phyloP scores from a whole-genome alignment of 2,329 filamentous ascomycete genomes.

The Simplicillium sp. region DNA sequence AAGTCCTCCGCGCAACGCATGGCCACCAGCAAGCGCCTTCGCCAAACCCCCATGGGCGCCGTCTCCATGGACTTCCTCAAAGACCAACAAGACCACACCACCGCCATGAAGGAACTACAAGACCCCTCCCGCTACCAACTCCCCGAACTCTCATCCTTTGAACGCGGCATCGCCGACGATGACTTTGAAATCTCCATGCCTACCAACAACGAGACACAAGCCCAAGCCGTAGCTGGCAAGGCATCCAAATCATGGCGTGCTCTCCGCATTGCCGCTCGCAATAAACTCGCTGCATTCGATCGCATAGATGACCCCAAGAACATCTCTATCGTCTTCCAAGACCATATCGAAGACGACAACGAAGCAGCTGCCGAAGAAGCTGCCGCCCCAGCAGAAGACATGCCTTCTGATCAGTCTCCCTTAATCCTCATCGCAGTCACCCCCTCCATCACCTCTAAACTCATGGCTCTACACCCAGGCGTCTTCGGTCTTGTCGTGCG shows the following conservation, averaged over 20 bases:
- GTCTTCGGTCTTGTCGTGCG: slow-evolving; percentile 51
- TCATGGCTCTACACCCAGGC: slow-evolving; percentile 54
- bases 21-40: slow-evolving; percentile 62
- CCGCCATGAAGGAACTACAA: slow-evolving; percentile 61
- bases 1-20: slow-evolving; percentile 55
- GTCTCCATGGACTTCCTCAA: slow-evolving; percentile 72
- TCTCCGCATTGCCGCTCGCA: slow-evolving; percentile 67
- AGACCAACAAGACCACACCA: slow-evolving; percentile 48
- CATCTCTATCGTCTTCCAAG: slow-evolving; percentile 47
- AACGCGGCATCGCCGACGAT: slow-evolving; percentile 64
- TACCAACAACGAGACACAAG: slow-evolving; percentile 48
- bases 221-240: slow-evolving; percentile 56
- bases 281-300: slow-evolving; percentile 70
- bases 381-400: slow-evolving; percentile 19
- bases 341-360: slow-evolving; percentile 23
- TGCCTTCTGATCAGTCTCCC: slow-evolving; percentile 39
- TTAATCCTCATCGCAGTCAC: slow-evolving; percentile 59
- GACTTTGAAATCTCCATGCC: slow-evolving; percentile 84
- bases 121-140: slow-evolving; percentile 53
- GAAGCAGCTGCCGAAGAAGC: slow-evolving; percentile 25
- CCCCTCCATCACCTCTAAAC: slow-evolving; percentile 49
- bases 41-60: slow-evolving; percentile 59
- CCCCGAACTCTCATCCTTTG: slow-evolving; percentile 62
- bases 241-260: slow-evolving; percentile 87
- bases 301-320: slow-evolving; percentile 79